A percentile compares a stretch with the other conserved stretches of the same genome.
These are phyloP conservation scores for Penicillium parvum DNA, from an alignment of 495 filamentous ascomycete genomes.

Conservation along the genomic window DNA sequence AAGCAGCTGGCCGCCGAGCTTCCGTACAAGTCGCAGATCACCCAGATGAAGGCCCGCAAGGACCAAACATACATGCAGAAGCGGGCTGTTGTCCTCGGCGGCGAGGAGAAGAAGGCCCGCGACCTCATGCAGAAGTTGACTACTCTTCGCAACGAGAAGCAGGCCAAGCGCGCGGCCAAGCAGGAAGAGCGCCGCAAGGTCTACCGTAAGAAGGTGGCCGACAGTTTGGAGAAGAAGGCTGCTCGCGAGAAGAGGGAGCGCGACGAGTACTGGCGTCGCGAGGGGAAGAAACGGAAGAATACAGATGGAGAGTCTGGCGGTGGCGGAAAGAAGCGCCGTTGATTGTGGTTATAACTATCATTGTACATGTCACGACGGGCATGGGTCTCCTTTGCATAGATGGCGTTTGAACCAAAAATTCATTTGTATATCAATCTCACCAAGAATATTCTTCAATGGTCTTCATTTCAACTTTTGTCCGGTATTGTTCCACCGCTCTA, in stretches of 20 bases:
- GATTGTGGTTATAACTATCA: constrained; percentile 16
- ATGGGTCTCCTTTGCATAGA: constrained; percentile 20
- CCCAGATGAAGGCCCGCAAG: constrained; percentile 70
- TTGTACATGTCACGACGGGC: constrained; percentile 20
- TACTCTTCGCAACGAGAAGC: constrained; percentile 86
- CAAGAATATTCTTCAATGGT: background rate
- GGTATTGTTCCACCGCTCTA: too few relatives aligned
- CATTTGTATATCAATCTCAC: constrained; percentile 17
- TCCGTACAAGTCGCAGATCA: constrained; percentile 90
- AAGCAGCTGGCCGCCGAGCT: constrained; percentile 77
- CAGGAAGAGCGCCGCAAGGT: constrained; percentile 79
- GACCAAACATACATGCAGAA: constrained; percentile 90
- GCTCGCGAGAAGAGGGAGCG: constrained; percentile 84
- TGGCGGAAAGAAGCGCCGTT: constrained; percentile 65
- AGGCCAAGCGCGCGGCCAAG: constrained; percentile 69
- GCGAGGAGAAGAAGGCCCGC: constrained; percentile 83
- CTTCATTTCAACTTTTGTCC: too few relatives aligned
- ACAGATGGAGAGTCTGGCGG: constrained; percentile 56
- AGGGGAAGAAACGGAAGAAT: constrained; percentile 88
- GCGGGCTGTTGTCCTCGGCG: constrained; percentile 77
- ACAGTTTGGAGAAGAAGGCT: constrained; percentile 73
- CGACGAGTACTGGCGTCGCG: constrained; percentile 87
- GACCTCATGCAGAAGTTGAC: constrained; percentile 92
- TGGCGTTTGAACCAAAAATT: constrained; percentile 27
- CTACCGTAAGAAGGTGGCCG: constrained; percentile 75